These are phyloP conservation scores for Asterochloris erici DNA, from an alignment of 139 green algal genomes.

Conservation along the genomic window DNA sequence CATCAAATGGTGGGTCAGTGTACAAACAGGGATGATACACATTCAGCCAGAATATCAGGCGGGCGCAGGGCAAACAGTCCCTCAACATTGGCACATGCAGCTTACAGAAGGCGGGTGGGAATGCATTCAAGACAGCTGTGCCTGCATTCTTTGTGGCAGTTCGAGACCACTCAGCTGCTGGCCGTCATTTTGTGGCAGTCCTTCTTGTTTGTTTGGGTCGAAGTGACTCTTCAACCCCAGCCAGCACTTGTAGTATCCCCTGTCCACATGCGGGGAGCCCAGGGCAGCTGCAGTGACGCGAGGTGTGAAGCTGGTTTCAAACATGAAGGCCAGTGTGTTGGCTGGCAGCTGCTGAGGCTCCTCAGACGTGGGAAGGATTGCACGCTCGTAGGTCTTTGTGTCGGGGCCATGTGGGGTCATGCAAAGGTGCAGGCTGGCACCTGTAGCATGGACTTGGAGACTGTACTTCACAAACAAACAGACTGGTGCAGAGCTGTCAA, in stretches of 20 bases:
- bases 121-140: no score
- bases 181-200: no score
- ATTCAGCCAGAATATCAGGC: no score
- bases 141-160: no score
- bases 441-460: conserved; percentile 2
- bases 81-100: no score
- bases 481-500: background rate
- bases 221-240: conserved; percentile 37
- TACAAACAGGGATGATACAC: no score
- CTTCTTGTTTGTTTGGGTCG: no score
- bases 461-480: background rate
- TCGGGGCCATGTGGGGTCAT: conserved; percentile 95
- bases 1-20: no score
- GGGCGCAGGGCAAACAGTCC: no score
- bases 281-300: conserved; percentile 70
- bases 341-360: conserved; percentile 47
- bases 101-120: no score
- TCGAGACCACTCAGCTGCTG: no score
- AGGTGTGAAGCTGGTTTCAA: conserved; percentile 74
- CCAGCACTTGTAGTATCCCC: conserved; percentile 85
- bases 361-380: conserved; percentile 38
- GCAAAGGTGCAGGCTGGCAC: conserved; percentile 75
- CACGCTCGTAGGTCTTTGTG: conserved; percentile 72
- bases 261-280: conserved; percentile 65
- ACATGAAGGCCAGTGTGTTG: conserved; percentile 88